Evolutionary conservation across 345 rosid genomes (phyloP).

Genomic region (Noccaea caerulescens): DNA sequence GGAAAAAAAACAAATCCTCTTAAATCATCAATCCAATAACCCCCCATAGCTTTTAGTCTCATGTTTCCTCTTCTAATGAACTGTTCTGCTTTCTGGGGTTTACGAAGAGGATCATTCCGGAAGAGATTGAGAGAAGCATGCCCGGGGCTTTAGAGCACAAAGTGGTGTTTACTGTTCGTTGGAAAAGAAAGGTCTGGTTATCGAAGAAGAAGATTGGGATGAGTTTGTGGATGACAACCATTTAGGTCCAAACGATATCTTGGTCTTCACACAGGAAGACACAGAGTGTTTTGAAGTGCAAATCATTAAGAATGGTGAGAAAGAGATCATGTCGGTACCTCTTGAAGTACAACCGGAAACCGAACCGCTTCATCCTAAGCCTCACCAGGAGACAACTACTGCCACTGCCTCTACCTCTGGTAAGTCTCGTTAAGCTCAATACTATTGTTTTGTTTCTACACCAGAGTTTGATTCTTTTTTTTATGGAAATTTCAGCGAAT

Average conservation of each 20-base stretch:
- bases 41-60: slow-evolving; percentile 1
- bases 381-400: slow-evolving; percentile 11
- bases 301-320: not conserved
- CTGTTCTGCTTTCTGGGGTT: slow-evolving; percentile 1
- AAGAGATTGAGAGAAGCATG: too few relatives aligned
- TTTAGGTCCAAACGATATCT: not conserved
- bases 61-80: slow-evolving; percentile 8
- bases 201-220: slow-evolving; percentile 39
- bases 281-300: slow-evolving; percentile 5
- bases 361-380: not conserved
- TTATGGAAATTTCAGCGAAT: slow-evolving; percentile 1
- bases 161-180: too few relatives aligned
- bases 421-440: slow-evolving; percentile 12
- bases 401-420: slow-evolving; percentile 13
- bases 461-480: slow-evolving; percentile 8
- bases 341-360: too few relatives aligned
- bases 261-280: not conserved
- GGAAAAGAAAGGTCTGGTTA: slow-evolving; percentile 16
- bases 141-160: too few relatives aligned
- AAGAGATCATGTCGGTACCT: too few relatives aligned
- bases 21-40: not conserved
- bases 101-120: slow-evolving; percentile 36
- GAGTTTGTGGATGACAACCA: slow-evolving; percentile 34
- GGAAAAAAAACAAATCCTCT: too few relatives aligned
- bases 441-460: not conserved